These are phyloP conservation scores for Geosmithia flava DNA, from an alignment of 2,329 filamentous ascomycete species.

Conservation along the genomic window DNA sequence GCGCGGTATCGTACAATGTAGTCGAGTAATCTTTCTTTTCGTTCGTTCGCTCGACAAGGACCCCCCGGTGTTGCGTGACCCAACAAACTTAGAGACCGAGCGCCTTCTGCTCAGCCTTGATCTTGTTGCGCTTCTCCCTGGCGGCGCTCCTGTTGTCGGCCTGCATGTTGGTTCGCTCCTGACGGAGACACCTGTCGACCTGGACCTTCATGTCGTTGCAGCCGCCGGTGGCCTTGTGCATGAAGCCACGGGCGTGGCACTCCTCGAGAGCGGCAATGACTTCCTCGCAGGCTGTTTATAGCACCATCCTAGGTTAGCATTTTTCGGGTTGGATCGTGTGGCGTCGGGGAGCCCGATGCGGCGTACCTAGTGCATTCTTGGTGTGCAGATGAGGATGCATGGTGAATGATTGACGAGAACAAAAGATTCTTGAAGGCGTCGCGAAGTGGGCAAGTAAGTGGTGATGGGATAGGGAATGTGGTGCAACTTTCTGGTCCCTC, in stretches of 20 bases:
- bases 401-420: conserved; percentile 1
- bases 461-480: no score
- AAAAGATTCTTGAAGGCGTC: neutral
- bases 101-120: conserved; percentile 59
- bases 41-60: neutral
- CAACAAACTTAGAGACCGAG: conserved; percentile 23
- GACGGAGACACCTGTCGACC: conserved; percentile 75
- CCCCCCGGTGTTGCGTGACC: neutral
- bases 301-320: conserved; percentile 7
- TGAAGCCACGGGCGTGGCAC: conserved; percentile 84
- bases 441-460: no score
- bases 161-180: conserved; percentile 68
- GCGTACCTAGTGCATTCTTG: conserved; percentile 72
- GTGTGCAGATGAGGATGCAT: conserved; percentile 99
- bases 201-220: conserved; percentile 79
- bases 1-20: neutral
- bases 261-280: conserved; percentile 90
- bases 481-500: no score
- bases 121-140: conserved; percentile 56
- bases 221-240: conserved; percentile 82
- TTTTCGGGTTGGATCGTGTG: neutral
- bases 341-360: neutral
- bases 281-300: conserved; percentile 75
- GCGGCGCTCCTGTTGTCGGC: conserved; percentile 58
- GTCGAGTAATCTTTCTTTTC: neutral